Conservation (phyloP, 495 filamentous ascomycete species). For the Glutinoglossum americanum region DNA sequence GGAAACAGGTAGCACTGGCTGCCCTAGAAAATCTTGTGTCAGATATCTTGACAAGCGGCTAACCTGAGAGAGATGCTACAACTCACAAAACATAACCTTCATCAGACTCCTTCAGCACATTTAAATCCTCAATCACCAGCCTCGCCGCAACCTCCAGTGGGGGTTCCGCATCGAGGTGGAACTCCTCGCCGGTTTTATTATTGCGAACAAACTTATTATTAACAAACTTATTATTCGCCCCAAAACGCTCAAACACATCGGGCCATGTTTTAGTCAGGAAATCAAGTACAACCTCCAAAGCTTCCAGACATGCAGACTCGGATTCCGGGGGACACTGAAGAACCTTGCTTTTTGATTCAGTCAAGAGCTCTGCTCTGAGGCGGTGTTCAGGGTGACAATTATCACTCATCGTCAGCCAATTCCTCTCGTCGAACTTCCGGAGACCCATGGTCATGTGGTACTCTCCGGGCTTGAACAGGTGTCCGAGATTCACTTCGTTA, state of each 20-base stretch:
- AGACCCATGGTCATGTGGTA: constrained; percentile 31
- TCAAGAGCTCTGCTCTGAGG: constrained; percentile 23
- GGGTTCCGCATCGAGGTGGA: constrained; percentile 19
- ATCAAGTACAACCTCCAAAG: constrained; percentile 25
- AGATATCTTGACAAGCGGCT: background rate
- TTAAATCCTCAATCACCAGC: constrained; percentile 36
- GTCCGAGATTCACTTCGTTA: background rate
- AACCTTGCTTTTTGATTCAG: constrained; percentile 21
- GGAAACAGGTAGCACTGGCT: constrained; percentile 36
- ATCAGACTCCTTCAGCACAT: constrained; percentile 21
- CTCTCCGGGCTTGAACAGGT: background rate
- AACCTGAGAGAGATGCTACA: background rate
- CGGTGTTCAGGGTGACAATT: constrained; percentile 28
- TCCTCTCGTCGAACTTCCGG: constrained; percentile 25
- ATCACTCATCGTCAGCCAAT: constrained; percentile 34
- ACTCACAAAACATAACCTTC: constrained; percentile 28
- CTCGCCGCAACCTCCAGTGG: constrained; percentile 34
- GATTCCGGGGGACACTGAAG: constrained; percentile 29
- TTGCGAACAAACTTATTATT: constrained; percentile 22
- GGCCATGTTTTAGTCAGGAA: constrained; percentile 30
- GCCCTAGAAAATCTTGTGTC: constrained; percentile 13
- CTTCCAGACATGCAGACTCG: constrained; percentile 27
- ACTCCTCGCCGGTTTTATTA: constrained; percentile 27
- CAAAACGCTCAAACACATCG: constrained; percentile 22
- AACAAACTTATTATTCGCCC: constrained; percentile 16